Base-by-base conservation (phyloP, 257 asterid genomes). In the Apocynum venetum region DNA sequence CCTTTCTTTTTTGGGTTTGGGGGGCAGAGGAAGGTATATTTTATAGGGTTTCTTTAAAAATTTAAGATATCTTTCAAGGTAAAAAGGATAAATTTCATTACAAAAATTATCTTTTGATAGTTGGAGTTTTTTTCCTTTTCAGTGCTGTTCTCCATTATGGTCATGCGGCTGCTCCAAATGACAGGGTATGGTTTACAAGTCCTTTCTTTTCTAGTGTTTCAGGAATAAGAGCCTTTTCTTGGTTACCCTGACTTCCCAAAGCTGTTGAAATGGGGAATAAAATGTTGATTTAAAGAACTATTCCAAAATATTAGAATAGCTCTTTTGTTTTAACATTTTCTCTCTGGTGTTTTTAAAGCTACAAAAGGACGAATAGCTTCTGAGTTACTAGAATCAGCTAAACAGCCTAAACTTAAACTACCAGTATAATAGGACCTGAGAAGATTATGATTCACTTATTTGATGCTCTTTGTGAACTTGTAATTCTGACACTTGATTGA, bases 81-180 rank as follows among this genome's bases (percentile, higher is more conserved):
- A 19, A 20, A 20, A 57, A 19, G 6, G 4, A 57, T 46, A 19
- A n/a, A 57, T 4, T 20, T 46, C 25, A 51, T 78, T 81, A 76
- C 82, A 77, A 80, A 77, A 63, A 79, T 71, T 25, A 41, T 73
- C 79, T 40, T 78, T 80, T 85, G 73, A 87, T 68, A 47, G 74
- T 69, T 80, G 38, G 53, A 55, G 35, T 76, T 44, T 65, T 59
- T 76, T 61, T 43, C 70, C 56, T 81, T 57, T 80, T 76, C 90
- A 93, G 99, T 86, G 84, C 98, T 67, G 93, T 93, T 75, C 97
- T 95, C 82, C 99, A 95, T 86, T 95, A 95, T 84, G 99, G 99
- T 74, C 99, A 93, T 85, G 97, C 98, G 75, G 99, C 97, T 71
- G 99, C 99, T 79, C 98, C 99, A 72, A 95, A 95, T 84, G 98